phyloP scores from a whole-genome alignment of 1,284 basidiomycete genomes.

The Paramarasmius palmivorus region DNA sequence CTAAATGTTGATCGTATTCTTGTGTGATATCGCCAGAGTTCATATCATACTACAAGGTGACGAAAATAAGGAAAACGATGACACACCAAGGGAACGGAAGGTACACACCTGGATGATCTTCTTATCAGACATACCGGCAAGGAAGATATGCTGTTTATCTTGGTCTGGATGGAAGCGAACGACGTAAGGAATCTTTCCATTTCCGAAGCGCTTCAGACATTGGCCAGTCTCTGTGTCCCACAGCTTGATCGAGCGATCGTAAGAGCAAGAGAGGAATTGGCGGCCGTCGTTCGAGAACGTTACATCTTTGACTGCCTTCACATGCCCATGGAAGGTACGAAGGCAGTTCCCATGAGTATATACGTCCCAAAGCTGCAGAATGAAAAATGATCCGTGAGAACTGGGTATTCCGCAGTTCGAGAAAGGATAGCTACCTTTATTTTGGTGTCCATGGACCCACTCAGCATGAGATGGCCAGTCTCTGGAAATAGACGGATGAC shows the following conservation, averaged over 20 bases:
- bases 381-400: constrained; percentile 6
- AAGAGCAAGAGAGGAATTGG: constrained; percentile 90
- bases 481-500: constrained; percentile 90
- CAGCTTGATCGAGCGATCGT: constrained; percentile 96
- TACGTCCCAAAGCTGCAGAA: constrained; percentile 89
- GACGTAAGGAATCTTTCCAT: constrained; percentile 96
- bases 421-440: constrained; percentile 70
- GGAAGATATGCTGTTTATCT: constrained; percentile 95
- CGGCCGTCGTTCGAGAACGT: constrained; percentile 93
- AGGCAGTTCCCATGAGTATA: constrained; percentile 97
- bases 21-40: constrained; percentile 92
- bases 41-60: constrained; percentile 79
- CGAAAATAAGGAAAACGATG: neutral
- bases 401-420: too few species aligned
- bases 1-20: constrained; percentile 98
- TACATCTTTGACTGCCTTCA: constrained; percentile 95
- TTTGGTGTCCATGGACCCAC: constrained; percentile 97
- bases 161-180: constrained; percentile 94
- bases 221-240: constrained; percentile 99
- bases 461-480: constrained; percentile 91
- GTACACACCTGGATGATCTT: constrained; percentile 90
- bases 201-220: constrained; percentile 93
- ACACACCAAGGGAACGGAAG: neutral
- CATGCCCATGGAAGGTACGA: constrained; percentile 96
- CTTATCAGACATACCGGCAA: constrained; percentile 99